Percentiles rank a stretch among this genome's conserved stretches.
phyloP scores from a whole-genome alignment of 1,284 basidiomycete species.

The Mycosarcoma mackinlayi region DNA sequence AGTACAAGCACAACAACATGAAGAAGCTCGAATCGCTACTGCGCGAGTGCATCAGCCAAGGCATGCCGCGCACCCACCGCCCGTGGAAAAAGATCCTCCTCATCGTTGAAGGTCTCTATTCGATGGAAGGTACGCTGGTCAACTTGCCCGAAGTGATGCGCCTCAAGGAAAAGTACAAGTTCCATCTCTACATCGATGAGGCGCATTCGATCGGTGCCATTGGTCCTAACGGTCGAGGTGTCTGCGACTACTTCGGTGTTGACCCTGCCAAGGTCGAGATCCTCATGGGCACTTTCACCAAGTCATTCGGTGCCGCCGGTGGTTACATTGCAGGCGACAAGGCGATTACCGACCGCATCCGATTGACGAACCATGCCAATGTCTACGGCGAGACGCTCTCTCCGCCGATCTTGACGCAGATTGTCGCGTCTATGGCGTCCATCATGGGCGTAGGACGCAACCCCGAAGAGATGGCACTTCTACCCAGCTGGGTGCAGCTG shows the following conservation, averaged over 20 bases:
- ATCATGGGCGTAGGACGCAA: constrained; percentile 81
- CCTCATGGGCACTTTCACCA: constrained; percentile 99
- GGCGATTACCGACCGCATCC: constrained; percentile 81
- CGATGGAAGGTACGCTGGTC: constrained; percentile 95
- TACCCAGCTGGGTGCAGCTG: constrained; percentile 62
- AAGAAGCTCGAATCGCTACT: constrained; percentile 81
- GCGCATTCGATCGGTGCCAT: constrained; percentile 97
- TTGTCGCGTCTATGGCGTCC: constrained; percentile 90
- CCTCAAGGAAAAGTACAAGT: constrained; percentile 97
- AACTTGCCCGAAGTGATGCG: constrained; percentile 85
- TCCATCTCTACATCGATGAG: constrained; percentile 95
- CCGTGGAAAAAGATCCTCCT: constrained; percentile 99
- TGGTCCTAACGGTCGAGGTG: constrained; percentile 91
- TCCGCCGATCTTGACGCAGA: constrained; percentile 89
- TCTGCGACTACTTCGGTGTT: constrained; percentile 93
- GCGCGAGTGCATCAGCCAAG: constrained; percentile 92
- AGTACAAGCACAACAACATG: constrained; percentile 99
- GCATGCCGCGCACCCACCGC: constrained; percentile 94
- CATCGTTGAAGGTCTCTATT: constrained; percentile 94
- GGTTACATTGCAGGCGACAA: constrained; percentile 92
- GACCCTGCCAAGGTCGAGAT: constrained; percentile 86
- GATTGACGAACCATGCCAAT: constrained; percentile 84
- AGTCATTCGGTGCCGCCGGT: constrained; percentile 96
- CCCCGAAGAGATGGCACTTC: constrained; percentile 57
- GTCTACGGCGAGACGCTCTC: constrained; percentile 90